Conservation (phyloP, 2,329 filamentous ascomycete genomes). For the Grosmannia huntii region DNA sequence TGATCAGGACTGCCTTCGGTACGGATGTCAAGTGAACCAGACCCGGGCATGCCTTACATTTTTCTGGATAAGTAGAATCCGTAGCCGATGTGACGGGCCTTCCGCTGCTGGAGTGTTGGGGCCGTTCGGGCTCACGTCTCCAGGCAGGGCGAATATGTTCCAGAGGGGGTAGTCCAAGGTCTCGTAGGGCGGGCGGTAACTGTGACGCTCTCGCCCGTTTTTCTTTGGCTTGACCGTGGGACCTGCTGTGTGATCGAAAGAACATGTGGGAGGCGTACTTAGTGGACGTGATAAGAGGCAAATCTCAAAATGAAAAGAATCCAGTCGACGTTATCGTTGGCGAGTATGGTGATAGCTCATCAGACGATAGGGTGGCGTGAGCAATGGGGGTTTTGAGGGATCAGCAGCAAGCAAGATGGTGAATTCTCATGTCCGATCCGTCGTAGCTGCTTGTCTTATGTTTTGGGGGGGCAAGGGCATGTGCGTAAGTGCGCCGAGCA, state of each 20-base stretch:
- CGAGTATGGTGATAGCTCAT: neutral
- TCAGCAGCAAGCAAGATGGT: neutral
- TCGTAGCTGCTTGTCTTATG: neutral
- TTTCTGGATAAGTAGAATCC: conserved; percentile 17
- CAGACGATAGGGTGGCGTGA: neutral
- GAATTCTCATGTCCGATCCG: neutral
- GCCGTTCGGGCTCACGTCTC: conserved; percentile 16
- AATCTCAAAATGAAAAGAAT: neutral
- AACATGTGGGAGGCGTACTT: conserved; percentile 26
- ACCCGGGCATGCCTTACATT: conserved; percentile 18
- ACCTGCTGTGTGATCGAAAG: conserved; percentile 28
- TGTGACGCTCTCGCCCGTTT: conserved; percentile 24
- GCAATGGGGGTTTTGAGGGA: neutral
- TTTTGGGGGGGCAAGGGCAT: neutral
- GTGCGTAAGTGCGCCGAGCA: neutral
- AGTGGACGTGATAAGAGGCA: neutral
- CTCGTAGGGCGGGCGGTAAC: conserved; percentile 19
- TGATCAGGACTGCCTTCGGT: neutral
- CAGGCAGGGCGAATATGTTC: conserved; percentile 13
- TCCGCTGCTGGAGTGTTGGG: conserved; percentile 15
- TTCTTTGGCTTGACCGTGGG: conserved; percentile 24
- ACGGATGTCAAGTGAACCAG: neutral
- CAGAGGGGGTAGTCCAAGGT: conserved; percentile 22
- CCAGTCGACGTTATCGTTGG: neutral
- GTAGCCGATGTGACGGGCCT: conserved; percentile 13